These are phyloP conservation scores for Stylosanthes scabra DNA, from an alignment of 331 rosid genomes.

Conservation along the genomic window DNA sequence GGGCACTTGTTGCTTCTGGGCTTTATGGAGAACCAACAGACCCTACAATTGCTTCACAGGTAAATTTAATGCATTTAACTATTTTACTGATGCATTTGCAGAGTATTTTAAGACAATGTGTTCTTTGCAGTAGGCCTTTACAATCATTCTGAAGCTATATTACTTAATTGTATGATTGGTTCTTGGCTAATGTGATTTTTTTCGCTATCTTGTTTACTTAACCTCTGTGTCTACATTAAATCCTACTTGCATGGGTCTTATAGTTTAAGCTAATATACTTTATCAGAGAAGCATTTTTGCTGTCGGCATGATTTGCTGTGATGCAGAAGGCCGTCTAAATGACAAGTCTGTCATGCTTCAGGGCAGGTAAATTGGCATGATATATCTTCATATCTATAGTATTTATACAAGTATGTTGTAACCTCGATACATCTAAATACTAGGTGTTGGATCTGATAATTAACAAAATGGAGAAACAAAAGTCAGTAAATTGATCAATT, in stretches of 20 bases:
- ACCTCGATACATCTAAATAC: constrained; percentile 19
- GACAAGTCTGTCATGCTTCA: constrained; percentile 88
- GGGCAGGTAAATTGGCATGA: constrained; percentile 63
- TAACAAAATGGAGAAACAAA: background rate
- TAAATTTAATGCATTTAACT: constrained; percentile 35
- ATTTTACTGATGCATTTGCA: constrained; percentile 28
- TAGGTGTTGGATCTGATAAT: background rate
- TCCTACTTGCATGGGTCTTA: constrained; percentile 12
- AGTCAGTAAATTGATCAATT: constrained; percentile 14
- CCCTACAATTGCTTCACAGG: constrained; percentile 89
- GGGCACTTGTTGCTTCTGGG: constrained; percentile 69
- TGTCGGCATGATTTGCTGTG: constrained; percentile 85
- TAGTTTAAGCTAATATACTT: constrained; percentile 33
- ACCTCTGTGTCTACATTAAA: constrained; percentile 16
- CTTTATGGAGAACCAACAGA: constrained; percentile 77
- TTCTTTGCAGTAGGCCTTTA: background rate
- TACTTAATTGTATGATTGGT: background rate
- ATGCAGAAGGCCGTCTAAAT: constrained; percentile 89
- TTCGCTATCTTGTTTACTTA: constrained; percentile 29
- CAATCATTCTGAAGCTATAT: background rate
- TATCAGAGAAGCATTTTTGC: constrained; percentile 80
- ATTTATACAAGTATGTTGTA: constrained; percentile 11
- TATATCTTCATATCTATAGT: constrained; percentile 3
- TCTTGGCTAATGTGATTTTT: constrained; percentile 16
- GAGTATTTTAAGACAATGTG: constrained; percentile 19